Evolutionary conservation across 2,329 filamentous ascomycete genomes (phyloP), one percentile per base, ranked within the genome.

Genomic region (Fonsecaea multimorphosa): DNA sequence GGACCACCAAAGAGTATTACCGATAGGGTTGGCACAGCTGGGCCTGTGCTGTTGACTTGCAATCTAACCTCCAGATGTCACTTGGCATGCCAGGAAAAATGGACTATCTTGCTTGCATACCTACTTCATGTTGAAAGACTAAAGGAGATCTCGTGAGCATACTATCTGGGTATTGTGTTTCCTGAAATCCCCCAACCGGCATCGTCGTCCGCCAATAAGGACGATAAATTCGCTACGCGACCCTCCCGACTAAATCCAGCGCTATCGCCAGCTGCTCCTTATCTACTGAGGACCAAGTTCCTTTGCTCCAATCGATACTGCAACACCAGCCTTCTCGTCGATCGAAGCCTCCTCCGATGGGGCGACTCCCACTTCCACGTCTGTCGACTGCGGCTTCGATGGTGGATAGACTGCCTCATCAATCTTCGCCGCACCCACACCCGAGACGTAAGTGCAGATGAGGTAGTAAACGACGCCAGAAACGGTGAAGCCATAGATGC

Each of bases 401-500:
- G 74, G 73, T 19, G 77, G 78, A 62, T 77, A 77, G 1, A 79
- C 77, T 12, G 78, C 76, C 52, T 73, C 72, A 9, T 77, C 77
- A 29, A 78, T 70, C 46, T 78, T 70, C 5, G 75, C 75, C 22
- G 65, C 70, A 16, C 72, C 75, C 7, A 74, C 71, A 27, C 74
- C 73, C n/a, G 77, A 79, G 55, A 80, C 70, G 53, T 79, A 80
- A 2, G 71, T 76, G 68, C 75, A 78, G 66, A 80, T 75, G 14
- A 79, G 61, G 54, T 78, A 80, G 67, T 80, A 78, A n/a, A 74
- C 71, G 32, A 74, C 60, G 27, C 76, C 63, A 6, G 76, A 74
- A 29, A 77, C 67, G 60, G 70, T 73, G 69, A 80, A 80, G 12
- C 78, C 78, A 66, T 79, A 81, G 9, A 79, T 70, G 76, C 78